Percentiles rank a stretch among this genome's conserved stretches.
Evolutionary conservation across 352 stramenopile species (phyloP).

Genomic region (Pythium chondricola): DNA sequence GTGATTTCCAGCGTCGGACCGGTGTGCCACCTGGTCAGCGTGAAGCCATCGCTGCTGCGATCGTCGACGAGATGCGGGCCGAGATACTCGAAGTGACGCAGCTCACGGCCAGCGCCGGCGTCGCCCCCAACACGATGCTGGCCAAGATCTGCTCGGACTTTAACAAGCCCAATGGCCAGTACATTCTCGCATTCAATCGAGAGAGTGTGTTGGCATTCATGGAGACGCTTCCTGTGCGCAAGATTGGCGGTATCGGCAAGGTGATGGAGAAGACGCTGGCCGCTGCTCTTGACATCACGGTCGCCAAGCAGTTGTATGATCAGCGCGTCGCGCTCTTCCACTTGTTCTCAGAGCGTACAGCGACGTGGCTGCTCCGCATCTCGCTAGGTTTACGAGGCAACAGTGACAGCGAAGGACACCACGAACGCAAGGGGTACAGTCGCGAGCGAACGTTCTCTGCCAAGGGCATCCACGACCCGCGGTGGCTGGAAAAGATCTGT

Average conservation of each 20-base stretch:
- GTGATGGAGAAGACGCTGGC: slow-evolving; percentile 93
- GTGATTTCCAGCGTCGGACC: neutral
- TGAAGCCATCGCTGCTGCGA: slow-evolving; percentile 35
- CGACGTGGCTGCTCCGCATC: slow-evolving; percentile 66
- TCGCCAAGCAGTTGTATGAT: slow-evolving; percentile 68
- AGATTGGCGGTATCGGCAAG: slow-evolving; percentile 94
- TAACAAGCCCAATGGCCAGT: slow-evolving; percentile 97
- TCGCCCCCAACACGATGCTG: slow-evolving; percentile 89
- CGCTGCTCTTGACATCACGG: slow-evolving; percentile 73
- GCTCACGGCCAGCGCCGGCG: slow-evolving; percentile 91
- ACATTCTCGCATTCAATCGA: slow-evolving; percentile 77
- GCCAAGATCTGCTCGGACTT: slow-evolving; percentile 95
- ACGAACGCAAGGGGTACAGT: slow-evolving; percentile 76
- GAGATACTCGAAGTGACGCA: slow-evolving; percentile 83
- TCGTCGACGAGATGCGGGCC: slow-evolving; percentile 81
- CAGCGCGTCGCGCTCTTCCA: slow-evolving; percentile 53
- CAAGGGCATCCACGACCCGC: slow-evolving; percentile 7
- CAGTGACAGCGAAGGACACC: slow-evolving; percentile 26
- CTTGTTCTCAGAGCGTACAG: slow-evolving; percentile 60
- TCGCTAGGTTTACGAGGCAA: slow-evolving; percentile 50
- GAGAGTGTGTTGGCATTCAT: slow-evolving; percentile 85
- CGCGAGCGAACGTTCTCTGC: slow-evolving; percentile 63
- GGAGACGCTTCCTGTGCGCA: slow-evolving; percentile 81
- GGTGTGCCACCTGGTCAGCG: slow-evolving; percentile 9
- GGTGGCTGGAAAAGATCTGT: slow-evolving; percentile 53